Evolutionary conservation across 768 basidiomycete species (phyloP).

Genomic region (Nidula microcarpa): DNA sequence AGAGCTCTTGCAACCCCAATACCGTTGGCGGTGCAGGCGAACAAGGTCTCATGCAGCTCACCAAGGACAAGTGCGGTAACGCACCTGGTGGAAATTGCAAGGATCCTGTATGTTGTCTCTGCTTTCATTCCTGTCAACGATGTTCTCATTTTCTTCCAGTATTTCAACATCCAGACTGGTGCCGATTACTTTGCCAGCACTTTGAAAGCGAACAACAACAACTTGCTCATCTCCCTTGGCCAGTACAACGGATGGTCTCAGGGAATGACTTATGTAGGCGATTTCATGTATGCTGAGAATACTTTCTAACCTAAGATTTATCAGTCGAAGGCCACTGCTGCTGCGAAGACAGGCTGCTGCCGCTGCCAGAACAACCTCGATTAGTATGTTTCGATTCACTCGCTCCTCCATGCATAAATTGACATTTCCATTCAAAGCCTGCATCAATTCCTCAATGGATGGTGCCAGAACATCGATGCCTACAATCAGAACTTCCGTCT

Average conservation of each 20-base stretch:
- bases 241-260: constrained; percentile 72
- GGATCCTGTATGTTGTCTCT: constrained; percentile 34
- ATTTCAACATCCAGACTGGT: constrained; percentile 71
- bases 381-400: constrained; percentile 51
- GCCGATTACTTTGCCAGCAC: constrained; percentile 55
- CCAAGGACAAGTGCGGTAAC: constrained; percentile 68
- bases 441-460: constrained; percentile 71
- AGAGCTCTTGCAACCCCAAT: constrained; percentile 63
- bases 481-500: constrained; percentile 38
- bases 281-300: not conserved
- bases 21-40: constrained; percentile 76
- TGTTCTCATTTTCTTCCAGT: constrained; percentile 26
- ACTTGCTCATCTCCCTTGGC: constrained; percentile 59
- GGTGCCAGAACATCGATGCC: constrained; percentile 57
- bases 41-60: constrained; percentile 86
- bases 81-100: constrained; percentile 47
- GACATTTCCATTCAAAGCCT: constrained; percentile 36
- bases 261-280: constrained; percentile 55
- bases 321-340: constrained; percentile 56
- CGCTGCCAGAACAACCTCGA: constrained; percentile 82
- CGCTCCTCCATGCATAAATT: not conserved
- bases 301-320: not conserved
- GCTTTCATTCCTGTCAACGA: not conserved
- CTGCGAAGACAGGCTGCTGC: constrained; percentile 52
- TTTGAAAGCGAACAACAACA: constrained; percentile 44